These are phyloP conservation scores for Francoa sonchifolia DNA, from an alignment of 441 rosid species.

Conservation along the genomic window DNA sequence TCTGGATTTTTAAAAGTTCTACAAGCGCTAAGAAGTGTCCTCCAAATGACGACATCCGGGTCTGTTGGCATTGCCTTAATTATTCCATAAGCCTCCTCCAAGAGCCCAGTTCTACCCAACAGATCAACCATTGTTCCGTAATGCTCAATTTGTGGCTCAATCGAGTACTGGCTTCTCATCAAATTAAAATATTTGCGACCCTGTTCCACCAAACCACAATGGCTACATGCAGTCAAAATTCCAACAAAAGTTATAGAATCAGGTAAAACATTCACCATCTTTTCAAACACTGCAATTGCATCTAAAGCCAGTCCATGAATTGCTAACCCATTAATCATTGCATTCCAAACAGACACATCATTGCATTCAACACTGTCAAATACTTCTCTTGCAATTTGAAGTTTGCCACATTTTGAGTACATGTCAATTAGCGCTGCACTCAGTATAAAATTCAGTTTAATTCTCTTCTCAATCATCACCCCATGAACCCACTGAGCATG, in stretches of 20 bases:
- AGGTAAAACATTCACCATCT: slow-evolving; percentile 45
- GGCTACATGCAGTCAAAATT: slow-evolving; percentile 44
- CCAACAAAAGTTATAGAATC: slow-evolving; percentile 47
- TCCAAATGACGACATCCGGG: slow-evolving; percentile 57
- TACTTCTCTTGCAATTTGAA: slow-evolving; percentile 41
- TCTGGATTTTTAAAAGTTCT: slow-evolving; percentile 26
- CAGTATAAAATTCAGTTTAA: slow-evolving; percentile 44
- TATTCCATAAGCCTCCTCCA: slow-evolving; percentile 39
- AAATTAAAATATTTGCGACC: slow-evolving; percentile 33
- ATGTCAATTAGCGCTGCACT: slow-evolving; percentile 56
- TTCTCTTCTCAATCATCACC: slow-evolving; percentile 29
- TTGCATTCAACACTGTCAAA: slow-evolving; percentile 25
- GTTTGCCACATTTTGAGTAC: slow-evolving; percentile 69
- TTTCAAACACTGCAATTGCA: slow-evolving; percentile 34
- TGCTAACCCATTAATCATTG: slow-evolving; percentile 66
- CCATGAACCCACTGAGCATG: slow-evolving; percentile 54
- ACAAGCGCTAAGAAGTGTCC: slow-evolving; percentile 52
- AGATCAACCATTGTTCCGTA: slow-evolving; percentile 68
- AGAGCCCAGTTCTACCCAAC: slow-evolving; percentile 37
- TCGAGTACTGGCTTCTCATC: slow-evolving; percentile 24
- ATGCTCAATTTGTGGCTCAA: slow-evolving; percentile 59
- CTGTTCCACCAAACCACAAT: slow-evolving; percentile 39
- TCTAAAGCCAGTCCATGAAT: slow-evolving; percentile 55
- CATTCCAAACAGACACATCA: slow-evolving; percentile 66
- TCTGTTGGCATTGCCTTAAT: slow-evolving; percentile 37